These are phyloP conservation scores for Phytophthora pluvialis DNA, from an alignment of 352 stramenopile genomes.

Conservation along the genomic window DNA sequence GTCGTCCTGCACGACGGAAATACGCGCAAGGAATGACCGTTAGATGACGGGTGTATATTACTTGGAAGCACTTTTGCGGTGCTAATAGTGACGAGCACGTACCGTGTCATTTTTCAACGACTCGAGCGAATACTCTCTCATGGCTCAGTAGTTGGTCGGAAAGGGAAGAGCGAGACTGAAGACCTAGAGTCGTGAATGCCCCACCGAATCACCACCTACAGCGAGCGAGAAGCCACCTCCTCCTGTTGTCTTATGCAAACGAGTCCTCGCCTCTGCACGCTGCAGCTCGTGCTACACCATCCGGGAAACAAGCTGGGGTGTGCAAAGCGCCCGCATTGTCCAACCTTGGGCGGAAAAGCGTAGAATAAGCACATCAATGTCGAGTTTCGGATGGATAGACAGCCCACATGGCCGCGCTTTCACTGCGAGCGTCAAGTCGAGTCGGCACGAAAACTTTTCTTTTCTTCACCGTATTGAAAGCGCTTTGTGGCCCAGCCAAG, in stretches of 20 bases:
- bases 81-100: neutral
- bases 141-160: constrained; percentile 8
- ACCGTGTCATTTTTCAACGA: constrained; percentile 36
- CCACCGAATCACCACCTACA: constrained; percentile 27
- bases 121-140: constrained; percentile 38
- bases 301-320: constrained; percentile 30
- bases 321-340: constrained; percentile 26
- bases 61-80: no score
- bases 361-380: constrained; percentile 29
- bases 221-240: constrained; percentile 11
- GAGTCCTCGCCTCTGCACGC: constrained; percentile 18
- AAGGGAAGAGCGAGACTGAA: constrained; percentile 40
- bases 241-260: constrained; percentile 27
- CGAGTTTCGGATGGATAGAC: constrained; percentile 26
- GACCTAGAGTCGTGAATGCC: constrained; percentile 11
- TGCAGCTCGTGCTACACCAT: constrained; percentile 31
- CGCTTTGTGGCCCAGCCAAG: no score
- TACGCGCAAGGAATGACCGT: neutral
- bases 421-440: constrained; percentile 20
- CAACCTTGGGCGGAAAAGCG: constrained; percentile 26
- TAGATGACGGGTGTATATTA: neutral
- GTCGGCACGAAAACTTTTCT: constrained; percentile 13
- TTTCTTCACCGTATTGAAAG: constrained; percentile 12
- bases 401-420: constrained; percentile 13
- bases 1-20: constrained; percentile 8